Percentiles rank a stretch among this genome's conserved stretches.
Conservation (phyloP, 2,329 filamentous ascomycete species). For the Annulohypoxylon truncatum region DNA sequence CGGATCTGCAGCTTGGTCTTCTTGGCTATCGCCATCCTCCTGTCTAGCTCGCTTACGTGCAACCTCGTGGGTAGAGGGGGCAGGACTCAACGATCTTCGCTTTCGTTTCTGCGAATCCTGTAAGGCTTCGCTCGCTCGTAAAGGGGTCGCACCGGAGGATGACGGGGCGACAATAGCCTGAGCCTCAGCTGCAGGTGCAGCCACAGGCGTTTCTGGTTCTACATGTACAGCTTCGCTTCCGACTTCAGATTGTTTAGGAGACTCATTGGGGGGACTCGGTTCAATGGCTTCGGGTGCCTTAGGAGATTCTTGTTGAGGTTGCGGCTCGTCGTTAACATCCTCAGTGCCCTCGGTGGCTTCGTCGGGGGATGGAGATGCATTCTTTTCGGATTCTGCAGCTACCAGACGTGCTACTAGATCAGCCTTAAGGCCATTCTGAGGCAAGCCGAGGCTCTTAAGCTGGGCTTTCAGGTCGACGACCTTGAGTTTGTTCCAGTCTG, state of each 20-base stretch:
- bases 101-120: conserved; percentile 74
- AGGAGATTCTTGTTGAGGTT: conserved; percentile 29
- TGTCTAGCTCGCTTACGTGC: conserved; percentile 67
- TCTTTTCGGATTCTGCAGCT: conserved; percentile 49
- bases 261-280: conserved; percentile 11
- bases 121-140: conserved; percentile 45
- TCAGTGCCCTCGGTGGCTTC: conserved; percentile 32
- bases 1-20: conserved; percentile 16
- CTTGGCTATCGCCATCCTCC: conserved; percentile 47
- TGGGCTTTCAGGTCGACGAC: conserved; percentile 81
- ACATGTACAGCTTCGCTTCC: conserved; percentile 38
- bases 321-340: conserved; percentile 32
- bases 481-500: conserved; percentile 71
- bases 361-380: conserved; percentile 27
- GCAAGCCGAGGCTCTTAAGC: conserved; percentile 77
- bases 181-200: conserved; percentile 22
- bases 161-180: conserved; percentile 18
- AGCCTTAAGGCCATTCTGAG: conserved; percentile 76
- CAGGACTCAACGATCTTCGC: conserved; percentile 72
- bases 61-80: conserved; percentile 64
- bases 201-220: conserved; percentile 30
- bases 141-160: conserved; percentile 39
- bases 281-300: conserved; percentile 25
- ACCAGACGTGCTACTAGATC: conserved; percentile 75
- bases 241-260: conserved; percentile 16